Percentiles rank a stretch among this genome's conserved stretches.
Evolutionary conservation across 2,329 filamentous ascomycete species (phyloP).

Genomic region (Ceratocystis colombiana): DNA sequence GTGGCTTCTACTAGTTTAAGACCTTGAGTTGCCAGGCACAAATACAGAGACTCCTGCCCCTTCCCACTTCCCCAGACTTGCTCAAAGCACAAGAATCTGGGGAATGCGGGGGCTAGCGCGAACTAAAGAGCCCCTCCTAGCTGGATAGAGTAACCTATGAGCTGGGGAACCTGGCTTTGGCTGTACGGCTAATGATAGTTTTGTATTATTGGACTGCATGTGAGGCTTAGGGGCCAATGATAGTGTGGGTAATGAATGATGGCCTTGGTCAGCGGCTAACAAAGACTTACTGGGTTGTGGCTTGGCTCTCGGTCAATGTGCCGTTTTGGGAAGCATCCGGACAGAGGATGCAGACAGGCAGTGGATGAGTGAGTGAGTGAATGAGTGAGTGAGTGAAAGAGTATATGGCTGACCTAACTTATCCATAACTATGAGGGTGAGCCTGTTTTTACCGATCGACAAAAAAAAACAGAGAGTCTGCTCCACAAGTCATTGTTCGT

Average conservation of each 20-base stretch:
- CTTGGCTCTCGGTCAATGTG: constrained; percentile 7
- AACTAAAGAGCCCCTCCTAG: not conserved
- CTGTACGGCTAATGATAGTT: not conserved
- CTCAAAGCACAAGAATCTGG: constrained; percentile 6
- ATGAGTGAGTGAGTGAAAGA: too few relatives aligned
- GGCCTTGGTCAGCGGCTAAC: not conserved
- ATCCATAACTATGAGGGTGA: too few relatives aligned
- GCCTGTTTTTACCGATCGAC: too few relatives aligned
- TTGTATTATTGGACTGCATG: not conserved
- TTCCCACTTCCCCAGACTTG: not conserved
- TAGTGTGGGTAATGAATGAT: not conserved
- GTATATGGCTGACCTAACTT: too few relatives aligned
- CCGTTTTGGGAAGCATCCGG: constrained; percentile 2
- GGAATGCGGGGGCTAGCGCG: constrained; percentile 15
- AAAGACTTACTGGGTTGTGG: not conserved
- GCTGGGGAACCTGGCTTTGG: not conserved
- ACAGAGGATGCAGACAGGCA: not conserved
- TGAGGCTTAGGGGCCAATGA: not conserved
- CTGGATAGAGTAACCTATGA: not conserved
- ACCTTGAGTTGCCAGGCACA: not conserved
- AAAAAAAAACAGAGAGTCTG: too few relatives aligned
- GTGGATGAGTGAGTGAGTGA: too few relatives aligned
- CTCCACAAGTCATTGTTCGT: too few relatives aligned
- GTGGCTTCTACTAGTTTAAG: not conserved
- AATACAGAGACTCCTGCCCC: not conserved